Conservation (phyloP, 139 green algal genomes). For the Yamagishiella unicocca region DNA sequence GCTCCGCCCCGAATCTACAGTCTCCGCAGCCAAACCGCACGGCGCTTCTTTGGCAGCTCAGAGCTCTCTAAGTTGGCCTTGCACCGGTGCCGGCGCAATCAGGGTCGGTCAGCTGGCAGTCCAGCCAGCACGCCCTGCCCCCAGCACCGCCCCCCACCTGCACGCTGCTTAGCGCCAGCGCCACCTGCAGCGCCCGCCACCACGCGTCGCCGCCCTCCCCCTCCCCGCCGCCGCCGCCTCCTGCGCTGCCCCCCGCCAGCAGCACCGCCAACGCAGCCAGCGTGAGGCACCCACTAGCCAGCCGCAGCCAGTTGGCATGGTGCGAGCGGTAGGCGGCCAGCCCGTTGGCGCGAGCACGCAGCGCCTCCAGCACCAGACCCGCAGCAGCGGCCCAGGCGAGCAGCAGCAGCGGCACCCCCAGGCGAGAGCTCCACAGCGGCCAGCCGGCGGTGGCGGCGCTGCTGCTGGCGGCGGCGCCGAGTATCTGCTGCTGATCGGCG, state of each 20-base stretch:
- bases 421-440: background rate
- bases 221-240: no score
- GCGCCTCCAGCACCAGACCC: background rate
- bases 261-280: background rate
- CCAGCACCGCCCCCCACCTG: no score
- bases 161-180: background rate
- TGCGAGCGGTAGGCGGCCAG: background rate
- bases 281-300: background rate
- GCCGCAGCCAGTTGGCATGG: background rate
- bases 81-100: no score
- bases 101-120: no score
- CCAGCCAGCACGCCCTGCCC: no score
- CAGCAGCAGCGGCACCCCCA: background rate
- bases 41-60: no score
- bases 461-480: no score
- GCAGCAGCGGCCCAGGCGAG: background rate
- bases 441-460: background rate
- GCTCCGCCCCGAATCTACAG: no score
- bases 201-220: background rate
- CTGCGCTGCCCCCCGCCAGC: background rate
- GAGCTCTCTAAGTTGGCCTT: no score
- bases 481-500: background rate
- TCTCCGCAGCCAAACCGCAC: no score
- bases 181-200: background rate
- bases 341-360: background rate